Conservation (phyloP, 805 yeast species). For the Candida khao-thaluensis region DNA sequence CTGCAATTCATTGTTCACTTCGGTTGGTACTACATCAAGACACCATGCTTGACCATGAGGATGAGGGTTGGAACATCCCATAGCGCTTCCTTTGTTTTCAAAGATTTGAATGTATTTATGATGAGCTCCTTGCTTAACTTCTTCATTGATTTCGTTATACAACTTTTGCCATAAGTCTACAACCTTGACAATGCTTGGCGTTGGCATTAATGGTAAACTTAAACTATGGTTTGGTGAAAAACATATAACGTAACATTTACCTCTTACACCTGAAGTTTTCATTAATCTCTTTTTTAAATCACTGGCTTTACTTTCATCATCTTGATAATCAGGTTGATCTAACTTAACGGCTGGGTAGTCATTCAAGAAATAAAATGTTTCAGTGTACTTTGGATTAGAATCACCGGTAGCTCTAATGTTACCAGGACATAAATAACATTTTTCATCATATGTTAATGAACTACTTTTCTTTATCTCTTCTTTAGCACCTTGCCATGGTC, state of each 20-base stretch:
- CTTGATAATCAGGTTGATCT: conserved; percentile 49
- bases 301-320: conserved; percentile 12
- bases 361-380: conserved; percentile 62
- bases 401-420: conserved; percentile 64
- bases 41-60: conserved; percentile 87
- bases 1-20: conserved; percentile 57
- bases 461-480: conserved; percentile 45
- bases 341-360: conserved; percentile 70
- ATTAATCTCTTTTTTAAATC: conserved; percentile 44
- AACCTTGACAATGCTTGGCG: conserved; percentile 44
- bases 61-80: conserved; percentile 83
- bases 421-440: conserved; percentile 73
- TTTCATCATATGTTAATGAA: conserved; percentile 57
- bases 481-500: conserved; percentile 81
- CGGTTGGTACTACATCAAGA: conserved; percentile 61
- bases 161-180: conserved; percentile 60
- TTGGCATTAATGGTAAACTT: conserved; percentile 61
- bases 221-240: conserved; percentile 68
- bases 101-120: conserved; percentile 66
- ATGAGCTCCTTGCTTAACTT: conserved; percentile 41
- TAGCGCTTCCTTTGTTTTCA: conserved; percentile 75
- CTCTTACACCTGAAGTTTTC: conserved; percentile 58
- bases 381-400: conserved; percentile 53
- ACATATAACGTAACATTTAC: conserved; percentile 70
- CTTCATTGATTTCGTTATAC: conserved; percentile 43